Base-by-base conservation (phyloP, 805 yeast species). In the Pichia eremophila region DNA sequence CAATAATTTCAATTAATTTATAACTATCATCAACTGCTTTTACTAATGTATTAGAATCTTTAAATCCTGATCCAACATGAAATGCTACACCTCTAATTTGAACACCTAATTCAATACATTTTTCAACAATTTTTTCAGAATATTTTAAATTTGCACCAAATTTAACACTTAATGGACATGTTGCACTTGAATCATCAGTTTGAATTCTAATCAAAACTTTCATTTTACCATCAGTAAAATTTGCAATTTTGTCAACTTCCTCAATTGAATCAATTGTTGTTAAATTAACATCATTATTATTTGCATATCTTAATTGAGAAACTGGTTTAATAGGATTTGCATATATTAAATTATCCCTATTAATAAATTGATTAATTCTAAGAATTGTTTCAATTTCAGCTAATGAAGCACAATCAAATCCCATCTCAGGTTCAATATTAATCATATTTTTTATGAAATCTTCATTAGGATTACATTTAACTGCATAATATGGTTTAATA, bases 321-420 rank as follows among this genome's bases (percentile, higher is more conserved):
- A 79, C 75, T n/a, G 90, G 80, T 67, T 91, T 91, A 67, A 96
- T 86, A 12, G 99, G 96, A 59, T 91, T 88, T 15, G 98, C 97
- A 65, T 87, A 91, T 47, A 93, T 76, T 58, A 91, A 84, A 53
- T 85, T 72, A 12, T 71, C 63, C 9, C 95, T 77, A 52, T 69
- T 68, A 15, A 34, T 34, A 43, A 8, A 91, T 91, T 50, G 82
- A 60, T 18, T 14, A 3, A 35, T 35, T 10, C 39, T 41, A 6
- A 41, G 14, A 45, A 87, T 75, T 40, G 69, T 67, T 46, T 81
- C 82, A 58, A 91, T 87, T 68, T 91, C 99, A 53, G 74, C 74
- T 59, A 83, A 79, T 22, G 96, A 86, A 6, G 98, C 98, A 69
- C 99, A 91, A 64, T 91, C 99, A 60, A 91, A 91, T 49, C 83